A percentile compares a stretch with the other conserved stretches of the same genome.
These are phyloP conservation scores for Russula brevipes DNA, from an alignment of 768 basidiomycete species.

Conservation along the genomic window DNA sequence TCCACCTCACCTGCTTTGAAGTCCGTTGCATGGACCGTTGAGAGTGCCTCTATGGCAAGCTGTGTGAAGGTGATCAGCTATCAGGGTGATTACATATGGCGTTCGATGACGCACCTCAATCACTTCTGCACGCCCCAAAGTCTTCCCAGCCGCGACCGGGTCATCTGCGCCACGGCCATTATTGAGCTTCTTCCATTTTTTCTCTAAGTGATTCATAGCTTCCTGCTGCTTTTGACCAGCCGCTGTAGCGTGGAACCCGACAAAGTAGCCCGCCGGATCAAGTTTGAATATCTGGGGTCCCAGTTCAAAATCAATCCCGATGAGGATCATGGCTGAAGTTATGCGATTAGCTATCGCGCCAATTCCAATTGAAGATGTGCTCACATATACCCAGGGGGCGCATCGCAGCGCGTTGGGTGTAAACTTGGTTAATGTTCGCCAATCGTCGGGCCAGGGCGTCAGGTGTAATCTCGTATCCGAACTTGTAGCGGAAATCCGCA, in stretches of 20 bases:
- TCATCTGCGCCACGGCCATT: conserved; percentile 75
- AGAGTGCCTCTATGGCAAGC: conserved; percentile 94
- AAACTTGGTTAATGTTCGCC: conserved; percentile 98
- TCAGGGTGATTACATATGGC: not conserved
- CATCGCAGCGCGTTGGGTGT: conserved; percentile 97
- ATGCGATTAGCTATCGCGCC: not conserved
- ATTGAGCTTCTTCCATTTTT: conserved; percentile 96
- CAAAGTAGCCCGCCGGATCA: conserved; percentile 97
- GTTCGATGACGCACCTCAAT: conserved; percentile 65
- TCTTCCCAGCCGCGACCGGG: conserved; percentile 67
- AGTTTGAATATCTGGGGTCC: conserved; percentile 99
- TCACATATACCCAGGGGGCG: conserved; percentile 91
- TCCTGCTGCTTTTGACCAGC: conserved; percentile 98
- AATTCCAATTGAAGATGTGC: conserved; percentile 28
- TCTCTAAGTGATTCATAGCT: conserved; percentile 97
- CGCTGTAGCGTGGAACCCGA: conserved; percentile 95
- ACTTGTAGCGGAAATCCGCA: conserved; percentile 91
- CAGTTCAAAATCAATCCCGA: conserved; percentile 83
- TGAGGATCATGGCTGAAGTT: conserved; percentile 83
- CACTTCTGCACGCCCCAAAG: conserved; percentile 67
- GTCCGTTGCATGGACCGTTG: conserved; percentile 90
- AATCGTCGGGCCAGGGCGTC: conserved; percentile 91
- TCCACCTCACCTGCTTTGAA: conserved; percentile 96
- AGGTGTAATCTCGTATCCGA: conserved; percentile 96
- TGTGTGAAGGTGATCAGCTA: conserved; percentile 30